Percentiles rank a stretch among this genome's conserved stretches.
Conservation (phyloP, 371 early-diverging fungal genomes). For the Saksenaea vasiformis region DNA sequence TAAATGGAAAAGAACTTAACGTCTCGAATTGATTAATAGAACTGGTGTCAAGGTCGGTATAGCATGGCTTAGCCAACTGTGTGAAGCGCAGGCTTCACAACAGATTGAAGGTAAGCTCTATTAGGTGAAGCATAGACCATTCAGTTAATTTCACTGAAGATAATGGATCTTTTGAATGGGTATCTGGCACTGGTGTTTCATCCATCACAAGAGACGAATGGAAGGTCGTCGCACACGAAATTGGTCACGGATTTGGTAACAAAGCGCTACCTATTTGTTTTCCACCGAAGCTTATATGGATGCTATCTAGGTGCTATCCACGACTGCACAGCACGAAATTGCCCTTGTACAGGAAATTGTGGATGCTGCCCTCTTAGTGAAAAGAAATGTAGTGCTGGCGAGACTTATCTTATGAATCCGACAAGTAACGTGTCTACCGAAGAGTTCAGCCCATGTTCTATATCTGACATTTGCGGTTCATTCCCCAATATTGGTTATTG, state of each 20-base stretch:
- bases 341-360: constrained; percentile 61
- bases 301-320: constrained; percentile 49
- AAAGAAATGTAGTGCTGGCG: constrained; percentile 79
- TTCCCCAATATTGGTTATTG: constrained; percentile 63
- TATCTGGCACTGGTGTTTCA: constrained; percentile 89
- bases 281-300: constrained; percentile 1
- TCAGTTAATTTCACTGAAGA: constrained; percentile 14
- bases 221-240: constrained; percentile 96
- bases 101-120: constrained; percentile 38
- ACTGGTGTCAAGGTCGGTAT: constrained; percentile 90
- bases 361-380: constrained; percentile 76
- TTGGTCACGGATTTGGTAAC: constrained; percentile 90
- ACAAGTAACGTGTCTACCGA: constrained; percentile 76
- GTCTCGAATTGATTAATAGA: constrained; percentile 15
- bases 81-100: constrained; percentile 60
- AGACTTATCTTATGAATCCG: constrained; percentile 85
- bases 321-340: constrained; percentile 66
- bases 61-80: constrained; percentile 89
- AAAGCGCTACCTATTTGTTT: not conserved
- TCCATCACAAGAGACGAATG: constrained; percentile 85
- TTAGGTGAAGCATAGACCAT: not conserved
- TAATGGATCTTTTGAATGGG: constrained; percentile 52
- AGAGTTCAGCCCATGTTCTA: constrained; percentile 82
- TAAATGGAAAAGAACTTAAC: not conserved
- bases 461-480: constrained; percentile 69